A percentile compares a stretch with the other conserved stretches of the same genome.
Conservation (phyloP, 1,139 yeast genomes). For the Yamadazyma taylorii region DNA sequence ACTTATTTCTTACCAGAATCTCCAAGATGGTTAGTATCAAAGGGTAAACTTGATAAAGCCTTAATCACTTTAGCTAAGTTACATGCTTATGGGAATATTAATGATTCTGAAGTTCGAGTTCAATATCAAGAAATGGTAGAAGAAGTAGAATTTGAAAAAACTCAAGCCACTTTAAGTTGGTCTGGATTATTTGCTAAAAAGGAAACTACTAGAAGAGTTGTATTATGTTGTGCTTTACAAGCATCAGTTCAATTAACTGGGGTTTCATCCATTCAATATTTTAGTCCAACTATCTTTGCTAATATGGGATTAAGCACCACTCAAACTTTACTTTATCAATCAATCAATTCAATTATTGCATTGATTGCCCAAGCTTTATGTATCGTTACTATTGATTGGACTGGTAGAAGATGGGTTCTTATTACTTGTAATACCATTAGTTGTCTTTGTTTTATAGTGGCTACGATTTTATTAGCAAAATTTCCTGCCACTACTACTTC, state of each 20-base stretch:
- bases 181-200: slow-evolving; percentile 18
- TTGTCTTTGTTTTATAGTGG: slow-evolving; percentile 23
- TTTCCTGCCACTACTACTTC: slow-evolving; percentile 17
- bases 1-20: slow-evolving; percentile 56
- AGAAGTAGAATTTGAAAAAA: slow-evolving; percentile 23
- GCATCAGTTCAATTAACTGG: slow-evolving; percentile 57
- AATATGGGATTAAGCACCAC: slow-evolving; percentile 19
- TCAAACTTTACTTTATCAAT: slow-evolving; percentile 36
- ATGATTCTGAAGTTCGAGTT: slow-evolving; percentile 16
- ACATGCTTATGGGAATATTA: slow-evolving; percentile 22
- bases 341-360: slow-evolving; percentile 55
- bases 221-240: slow-evolving; percentile 16
- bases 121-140: slow-evolving; percentile 17
- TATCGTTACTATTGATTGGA: slow-evolving; percentile 29
- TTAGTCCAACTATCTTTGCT: slow-evolving; percentile 40
- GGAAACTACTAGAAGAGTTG: slow-evolving; percentile 17
- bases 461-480: slow-evolving; percentile 47
- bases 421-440: slow-evolving; percentile 13
- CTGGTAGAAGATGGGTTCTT: slow-evolving; percentile 19
- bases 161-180: slow-evolving; percentile 21
- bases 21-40: slow-evolving; percentile 53
- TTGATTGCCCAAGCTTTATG: slow-evolving; percentile 31
- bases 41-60: slow-evolving; percentile 40
- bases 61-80: slow-evolving; percentile 21
- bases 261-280: slow-evolving; percentile 73